Conservation (phyloP, 768 basidiomycete species). For the Ephemerocybe angulata region DNA sequence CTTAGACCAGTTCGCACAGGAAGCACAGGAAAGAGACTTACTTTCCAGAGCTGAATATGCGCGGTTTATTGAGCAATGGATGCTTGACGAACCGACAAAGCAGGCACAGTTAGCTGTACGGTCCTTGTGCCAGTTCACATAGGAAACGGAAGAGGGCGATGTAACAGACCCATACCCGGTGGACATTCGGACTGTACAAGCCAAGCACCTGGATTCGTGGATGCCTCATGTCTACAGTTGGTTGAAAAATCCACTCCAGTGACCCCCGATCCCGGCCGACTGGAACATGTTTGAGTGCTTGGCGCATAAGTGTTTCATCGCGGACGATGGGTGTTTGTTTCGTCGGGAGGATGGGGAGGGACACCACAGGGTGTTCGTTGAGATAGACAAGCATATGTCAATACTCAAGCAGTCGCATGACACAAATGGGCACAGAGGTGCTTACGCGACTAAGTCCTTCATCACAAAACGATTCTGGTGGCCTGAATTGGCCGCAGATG, state of each 20-base stretch:
- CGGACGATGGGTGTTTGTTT: too few relatives aligned
- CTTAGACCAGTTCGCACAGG: too few relatives aligned
- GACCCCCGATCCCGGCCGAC: background rate
- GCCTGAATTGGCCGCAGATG: conserved; percentile 23
- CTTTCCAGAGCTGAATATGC: too few relatives aligned
- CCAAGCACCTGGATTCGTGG: background rate
- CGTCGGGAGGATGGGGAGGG: too few relatives aligned
- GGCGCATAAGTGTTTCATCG: background rate
- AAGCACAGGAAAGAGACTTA: too few relatives aligned
- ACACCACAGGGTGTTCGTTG: too few relatives aligned
- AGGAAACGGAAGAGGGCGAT: background rate
- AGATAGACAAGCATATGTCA: conserved; percentile 14
- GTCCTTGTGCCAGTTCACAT: too few relatives aligned
- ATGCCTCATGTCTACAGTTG: background rate
- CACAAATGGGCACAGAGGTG: conserved; percentile 22
- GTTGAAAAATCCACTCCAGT: background rate
- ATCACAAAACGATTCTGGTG: conserved; percentile 26
- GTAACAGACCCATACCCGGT: background rate
- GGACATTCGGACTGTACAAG: background rate
- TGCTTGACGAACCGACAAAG: too few relatives aligned
- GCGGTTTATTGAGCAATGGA: too few relatives aligned
- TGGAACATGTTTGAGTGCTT: background rate
- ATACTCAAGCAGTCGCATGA: conserved; percentile 22
- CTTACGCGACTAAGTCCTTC: conserved; percentile 14
- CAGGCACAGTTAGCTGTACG: too few relatives aligned